Base-by-base conservation (phyloP, 805 yeast species). In the Pichia thaimueangensis region DNA sequence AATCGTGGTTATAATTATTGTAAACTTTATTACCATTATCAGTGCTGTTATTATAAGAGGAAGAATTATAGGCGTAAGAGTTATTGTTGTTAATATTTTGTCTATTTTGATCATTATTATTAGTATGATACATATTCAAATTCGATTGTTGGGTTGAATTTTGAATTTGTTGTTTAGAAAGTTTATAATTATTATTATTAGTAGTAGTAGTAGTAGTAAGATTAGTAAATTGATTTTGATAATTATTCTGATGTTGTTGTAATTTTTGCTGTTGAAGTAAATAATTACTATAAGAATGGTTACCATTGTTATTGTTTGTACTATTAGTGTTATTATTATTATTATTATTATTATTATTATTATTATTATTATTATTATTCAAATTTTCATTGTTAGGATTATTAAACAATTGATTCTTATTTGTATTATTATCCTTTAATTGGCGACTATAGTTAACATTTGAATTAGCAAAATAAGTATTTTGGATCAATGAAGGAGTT, bases 401-500 rank as follows among this genome's bases (percentile, higher is more conserved):
- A 12, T 21, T 31, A 8, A 19, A 31, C 8, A 31, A 17, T 8
- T 31, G 35, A 31, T 31, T 31, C 11, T 31, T 36, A 28, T 28
- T 28, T 9, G 8, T 21, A 16, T 3, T 13, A 28, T 13, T 33
- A 28, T 42, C 42, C 21, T 37, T 42, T 15, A 42, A 22, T 29
- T 42, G 45, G 20, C 42, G 38, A 29, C 29, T 42, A 37, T 37
- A 42, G 28, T 37, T 37, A 27, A 42, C 41, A 42, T 42, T 42
- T 21, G 45, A 42, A 37, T 42, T 42, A 29, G 8, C n/a, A 21
- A 43, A 43, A 35, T 33, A 43, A 11, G 46, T 19, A 30, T 39
- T 43, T 43, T 43, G 46, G 5, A 34, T 43, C 39, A 38, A 27
- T 38, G 45, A 25, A 35, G 43, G 42, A 8, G 47, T 32, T 4